Evolutionary conservation across 2,329 filamentous ascomycete species (phyloP).

Genomic region (Exophiala sp.): DNA sequence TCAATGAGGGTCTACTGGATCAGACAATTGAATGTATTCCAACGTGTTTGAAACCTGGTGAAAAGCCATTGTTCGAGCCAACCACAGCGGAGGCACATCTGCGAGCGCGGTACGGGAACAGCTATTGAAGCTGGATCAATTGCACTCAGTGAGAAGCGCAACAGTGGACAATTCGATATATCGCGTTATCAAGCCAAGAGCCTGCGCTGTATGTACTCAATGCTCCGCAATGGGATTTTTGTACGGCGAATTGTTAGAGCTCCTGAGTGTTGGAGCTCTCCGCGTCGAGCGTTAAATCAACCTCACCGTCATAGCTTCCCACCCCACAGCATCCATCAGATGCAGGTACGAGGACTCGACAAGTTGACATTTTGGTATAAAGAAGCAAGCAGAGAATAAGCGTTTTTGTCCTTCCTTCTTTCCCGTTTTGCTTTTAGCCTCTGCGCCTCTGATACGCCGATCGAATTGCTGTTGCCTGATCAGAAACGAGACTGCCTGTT

Average conservation of each 20-base stretch:
- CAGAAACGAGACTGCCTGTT: neutral
- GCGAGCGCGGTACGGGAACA: constrained; percentile 30
- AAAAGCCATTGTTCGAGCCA: constrained; percentile 32
- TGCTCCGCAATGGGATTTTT: too few relatives aligned
- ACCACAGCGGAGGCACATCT: constrained; percentile 36
- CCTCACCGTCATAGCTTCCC: too few relatives aligned
- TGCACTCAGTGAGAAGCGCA: too few relatives aligned
- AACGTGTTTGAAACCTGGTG: constrained; percentile 34
- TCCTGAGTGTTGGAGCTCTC: too few relatives aligned
- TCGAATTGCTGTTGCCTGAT: neutral
- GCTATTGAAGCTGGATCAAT: constrained; percentile 23
- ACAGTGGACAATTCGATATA: too few relatives aligned
- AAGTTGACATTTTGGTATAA: too few relatives aligned
- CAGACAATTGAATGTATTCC: constrained; percentile 37
- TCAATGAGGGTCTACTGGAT: constrained; percentile 41
- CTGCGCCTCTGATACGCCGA: neutral
- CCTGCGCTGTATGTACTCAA: too few relatives aligned
- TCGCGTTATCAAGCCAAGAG: too few relatives aligned
- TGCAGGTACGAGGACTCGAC: too few relatives aligned
- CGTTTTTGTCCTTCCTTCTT: neutral
- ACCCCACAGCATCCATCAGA: too few relatives aligned
- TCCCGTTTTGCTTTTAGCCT: neutral
- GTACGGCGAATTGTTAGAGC: too few relatives aligned
- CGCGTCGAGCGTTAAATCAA: too few relatives aligned
- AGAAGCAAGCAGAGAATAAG: neutral